phyloP scores from a whole-genome alignment of 2,329 filamentous ascomycete genomes.

The Fusarium xylarioides region DNA sequence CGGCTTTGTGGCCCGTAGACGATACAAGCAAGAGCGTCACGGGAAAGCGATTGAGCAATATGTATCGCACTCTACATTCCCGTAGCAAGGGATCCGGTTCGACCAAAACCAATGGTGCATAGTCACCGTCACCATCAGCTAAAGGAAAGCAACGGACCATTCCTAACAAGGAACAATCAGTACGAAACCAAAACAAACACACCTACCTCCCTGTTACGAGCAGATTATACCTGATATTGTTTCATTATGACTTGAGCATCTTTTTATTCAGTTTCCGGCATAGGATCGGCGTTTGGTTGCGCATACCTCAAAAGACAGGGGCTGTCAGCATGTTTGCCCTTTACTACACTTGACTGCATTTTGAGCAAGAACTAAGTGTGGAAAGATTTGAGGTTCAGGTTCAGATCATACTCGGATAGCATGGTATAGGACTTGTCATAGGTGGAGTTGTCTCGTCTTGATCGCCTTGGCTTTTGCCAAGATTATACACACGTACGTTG shows the following conservation, averaged over 20 bases:
- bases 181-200: not conserved
- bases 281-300: conserved; percentile 44
- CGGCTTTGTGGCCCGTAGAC: conserved; percentile 57
- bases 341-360: not conserved
- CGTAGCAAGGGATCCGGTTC: conserved; percentile 47
- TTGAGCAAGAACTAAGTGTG: conserved; percentile 12
- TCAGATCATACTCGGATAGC: conserved; percentile 43
- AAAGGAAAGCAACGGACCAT: not conserved
- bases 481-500: conserved; percentile 9
- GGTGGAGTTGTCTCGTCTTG: conserved; percentile 35
- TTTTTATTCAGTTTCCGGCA: conserved; percentile 37
- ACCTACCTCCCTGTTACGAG: conserved; percentile 15
- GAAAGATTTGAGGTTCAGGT: conserved; percentile 22
- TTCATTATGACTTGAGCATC: conserved; percentile 35
- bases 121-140: conserved; percentile 17
- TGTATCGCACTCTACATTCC: conserved; percentile 54
- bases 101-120: conserved; percentile 47
- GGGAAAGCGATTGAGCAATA: conserved; percentile 55
- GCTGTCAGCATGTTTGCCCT: conserved; percentile 38
- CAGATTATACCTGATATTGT: conserved; percentile 33
- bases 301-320: conserved; percentile 28
- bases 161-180: not conserved
- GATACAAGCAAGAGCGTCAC: conserved; percentile 56
- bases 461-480: conserved; percentile 24
- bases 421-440: conserved; percentile 42